Evolutionary conservation across 441 rosid genomes (phyloP).

Genomic region (Rhodomyrtus psidioides): DNA sequence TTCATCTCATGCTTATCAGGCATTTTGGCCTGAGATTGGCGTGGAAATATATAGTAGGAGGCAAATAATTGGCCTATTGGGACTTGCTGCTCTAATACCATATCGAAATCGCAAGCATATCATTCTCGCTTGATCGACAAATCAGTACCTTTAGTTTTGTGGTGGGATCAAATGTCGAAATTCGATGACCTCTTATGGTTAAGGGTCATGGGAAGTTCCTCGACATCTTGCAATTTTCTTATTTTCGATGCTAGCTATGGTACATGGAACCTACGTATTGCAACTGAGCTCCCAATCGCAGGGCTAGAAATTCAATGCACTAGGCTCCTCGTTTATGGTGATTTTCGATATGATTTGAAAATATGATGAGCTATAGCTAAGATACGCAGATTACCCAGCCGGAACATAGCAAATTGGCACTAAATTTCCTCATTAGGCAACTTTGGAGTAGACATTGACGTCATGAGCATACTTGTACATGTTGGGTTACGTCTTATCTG

Average conservation of each 20-base stretch:
- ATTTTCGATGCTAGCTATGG: too few species aligned
- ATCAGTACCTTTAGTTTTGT: neutral
- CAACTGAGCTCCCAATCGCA: neutral
- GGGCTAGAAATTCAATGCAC: neutral
- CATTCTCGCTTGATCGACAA: neutral
- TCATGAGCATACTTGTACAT: neutral
- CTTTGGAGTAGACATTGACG: neutral
- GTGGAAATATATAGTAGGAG: neutral
- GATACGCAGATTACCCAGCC: neutral
- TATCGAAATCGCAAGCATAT: neutral
- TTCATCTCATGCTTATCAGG: too few species aligned
- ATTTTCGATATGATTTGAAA: neutral
- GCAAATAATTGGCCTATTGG: neutral
- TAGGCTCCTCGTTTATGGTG: neutral
- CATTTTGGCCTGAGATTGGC: too few species aligned
- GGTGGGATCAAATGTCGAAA: neutral
- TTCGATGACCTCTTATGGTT: neutral
- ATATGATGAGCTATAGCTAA: neutral
- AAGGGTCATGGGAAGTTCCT: too few species aligned
- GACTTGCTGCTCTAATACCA: neutral
- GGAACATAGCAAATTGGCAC: neutral
- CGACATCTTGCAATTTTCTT: too few species aligned
- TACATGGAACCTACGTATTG: neutral
- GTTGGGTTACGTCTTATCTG: neutral
- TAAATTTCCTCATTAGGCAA: neutral